Conservation (phyloP, 2,329 filamentous ascomycete species). For the Huntiella abstrusa region DNA sequence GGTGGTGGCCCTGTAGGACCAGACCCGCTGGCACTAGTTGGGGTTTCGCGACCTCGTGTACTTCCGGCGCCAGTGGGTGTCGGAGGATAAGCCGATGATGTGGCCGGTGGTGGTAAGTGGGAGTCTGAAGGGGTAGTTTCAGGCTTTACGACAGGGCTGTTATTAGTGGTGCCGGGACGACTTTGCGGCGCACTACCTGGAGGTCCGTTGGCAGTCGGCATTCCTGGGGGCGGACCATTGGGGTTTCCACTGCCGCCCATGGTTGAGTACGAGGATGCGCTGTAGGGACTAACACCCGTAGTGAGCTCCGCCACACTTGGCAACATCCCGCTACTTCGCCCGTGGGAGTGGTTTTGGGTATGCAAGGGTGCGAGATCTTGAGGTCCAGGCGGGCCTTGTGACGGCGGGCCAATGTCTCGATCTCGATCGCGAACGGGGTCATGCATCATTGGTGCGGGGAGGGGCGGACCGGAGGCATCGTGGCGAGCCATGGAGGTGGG, state of each 20-base stretch:
- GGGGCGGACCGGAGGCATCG: not conserved
- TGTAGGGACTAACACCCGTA: constrained; percentile 42
- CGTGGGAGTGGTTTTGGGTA: constrained; percentile 15
- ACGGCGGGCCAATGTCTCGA: not conserved
- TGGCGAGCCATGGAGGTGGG: constrained; percentile 15
- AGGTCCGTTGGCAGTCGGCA: not conserved
- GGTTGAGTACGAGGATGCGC: constrained; percentile 32
- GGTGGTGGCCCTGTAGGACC: too few relatives aligned
- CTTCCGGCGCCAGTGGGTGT: not conserved
- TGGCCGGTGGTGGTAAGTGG: constrained; percentile 15
- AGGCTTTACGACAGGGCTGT: constrained; percentile 21
- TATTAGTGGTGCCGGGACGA: constrained; percentile 16
- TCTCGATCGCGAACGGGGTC: constrained; percentile 12
- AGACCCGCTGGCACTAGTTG: constrained; percentile 9
- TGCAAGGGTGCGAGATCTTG: constrained; percentile 10
- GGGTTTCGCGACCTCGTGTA: constrained; percentile 15
- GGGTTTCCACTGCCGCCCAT: constrained; percentile 15
- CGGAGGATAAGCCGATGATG: constrained; percentile 19
- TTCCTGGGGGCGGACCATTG: not conserved
- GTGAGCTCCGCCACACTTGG: constrained; percentile 45
- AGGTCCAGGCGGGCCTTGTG: not conserved
- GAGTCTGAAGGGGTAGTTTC: constrained; percentile 24
- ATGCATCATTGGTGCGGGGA: constrained; percentile 16
- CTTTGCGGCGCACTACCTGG: not conserved
- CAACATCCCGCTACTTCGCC: constrained; percentile 27